phyloP scores from a whole-genome alignment of 2,329 filamentous ascomycete genomes.

The Xylaria hypoxylon region DNA sequence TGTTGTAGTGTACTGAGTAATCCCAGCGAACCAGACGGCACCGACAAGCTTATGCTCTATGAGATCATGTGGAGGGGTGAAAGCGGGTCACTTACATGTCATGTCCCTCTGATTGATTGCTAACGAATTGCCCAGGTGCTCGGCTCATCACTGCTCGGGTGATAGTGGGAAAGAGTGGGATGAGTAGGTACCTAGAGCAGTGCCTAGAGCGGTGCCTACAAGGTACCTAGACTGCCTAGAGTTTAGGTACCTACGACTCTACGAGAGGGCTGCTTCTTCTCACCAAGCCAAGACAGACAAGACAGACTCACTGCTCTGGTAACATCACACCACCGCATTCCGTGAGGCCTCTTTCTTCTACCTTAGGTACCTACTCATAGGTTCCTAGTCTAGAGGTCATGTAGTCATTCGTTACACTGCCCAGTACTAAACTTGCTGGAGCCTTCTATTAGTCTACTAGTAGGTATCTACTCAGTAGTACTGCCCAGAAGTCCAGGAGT shows the following conservation, averaged over 20 bases:
- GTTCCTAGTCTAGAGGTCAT: slow-evolving; percentile 3
- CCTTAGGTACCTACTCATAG: neutral
- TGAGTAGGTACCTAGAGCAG: too few species aligned
- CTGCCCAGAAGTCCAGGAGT: neutral
- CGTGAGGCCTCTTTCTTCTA: slow-evolving; percentile 28
- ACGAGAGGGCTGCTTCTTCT: too few species aligned
- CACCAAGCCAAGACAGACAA: neutral
- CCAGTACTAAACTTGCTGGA: slow-evolving; percentile 17
- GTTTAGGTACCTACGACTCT: too few species aligned
- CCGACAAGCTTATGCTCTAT: slow-evolving; percentile 27
- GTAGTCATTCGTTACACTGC: slow-evolving; percentile 42
- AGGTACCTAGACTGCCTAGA: too few species aligned
- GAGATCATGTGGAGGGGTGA: slow-evolving; percentile 39
- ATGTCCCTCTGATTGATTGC: slow-evolving; percentile 30
- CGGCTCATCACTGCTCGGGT: neutral
- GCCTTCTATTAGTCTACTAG: too few species aligned
- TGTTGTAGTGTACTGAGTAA: too few species aligned
- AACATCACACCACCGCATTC: slow-evolving; percentile 8
- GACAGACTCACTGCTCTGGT: neutral
- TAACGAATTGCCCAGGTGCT: slow-evolving; percentile 2
- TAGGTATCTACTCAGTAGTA: too few species aligned
- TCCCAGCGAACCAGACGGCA: slow-evolving; percentile 14
- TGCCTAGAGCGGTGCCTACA: too few species aligned
- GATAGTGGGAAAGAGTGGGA: neutral
- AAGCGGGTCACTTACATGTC: slow-evolving; percentile 32